phyloP scores from a whole-genome alignment of 2,329 filamentous ascomycete species.

The Chaetomium globosum region DNA sequence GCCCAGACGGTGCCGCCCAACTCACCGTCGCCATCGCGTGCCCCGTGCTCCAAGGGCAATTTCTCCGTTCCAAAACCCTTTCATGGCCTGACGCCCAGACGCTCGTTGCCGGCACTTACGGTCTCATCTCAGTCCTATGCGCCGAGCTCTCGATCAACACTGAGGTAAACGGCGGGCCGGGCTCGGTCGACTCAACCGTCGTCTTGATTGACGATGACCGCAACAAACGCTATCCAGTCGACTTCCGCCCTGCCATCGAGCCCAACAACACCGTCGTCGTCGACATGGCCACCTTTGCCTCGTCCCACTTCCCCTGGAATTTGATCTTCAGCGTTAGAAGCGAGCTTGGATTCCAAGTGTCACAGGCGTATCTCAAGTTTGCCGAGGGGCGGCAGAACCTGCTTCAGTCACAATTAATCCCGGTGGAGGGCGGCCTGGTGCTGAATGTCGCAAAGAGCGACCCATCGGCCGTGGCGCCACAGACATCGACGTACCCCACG shows the following conservation, averaged over 20 bases:
- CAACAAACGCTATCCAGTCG: conserved; percentile 40
- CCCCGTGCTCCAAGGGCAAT: conserved; percentile 60
- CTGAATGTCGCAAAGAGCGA: conserved; percentile 42
- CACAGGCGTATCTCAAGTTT: conserved; percentile 52
- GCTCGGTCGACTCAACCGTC: conserved; percentile 75
- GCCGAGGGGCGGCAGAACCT: conserved; percentile 52
- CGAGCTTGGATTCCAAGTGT: conserved; percentile 63
- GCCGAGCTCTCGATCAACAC: conserved; percentile 62
- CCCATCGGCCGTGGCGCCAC: conserved; percentile 29
- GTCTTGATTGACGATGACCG: conserved; percentile 68
- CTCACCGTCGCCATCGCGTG: conserved; percentile 63
- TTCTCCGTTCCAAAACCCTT: conserved; percentile 54
- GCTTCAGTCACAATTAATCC: conserved; percentile 54
- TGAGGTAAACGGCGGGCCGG: conserved; percentile 60
- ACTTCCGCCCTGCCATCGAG: conserved; percentile 45
- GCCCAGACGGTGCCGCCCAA: conserved; percentile 42
- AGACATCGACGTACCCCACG: conserved; percentile 53
- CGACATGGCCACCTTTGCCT: conserved; percentile 56
- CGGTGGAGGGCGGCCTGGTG: conserved; percentile 57
- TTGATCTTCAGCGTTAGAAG: conserved; percentile 67
- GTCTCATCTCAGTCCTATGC: conserved; percentile 72
- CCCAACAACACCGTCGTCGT: conserved; percentile 52
- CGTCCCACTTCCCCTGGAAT: conserved; percentile 62
- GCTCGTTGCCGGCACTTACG: conserved; percentile 77
- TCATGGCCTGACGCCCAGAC: conserved; percentile 71